phyloP scores from a whole-genome alignment of 2,329 filamentous ascomycete species.

The Dothistroma septosporum region DNA sequence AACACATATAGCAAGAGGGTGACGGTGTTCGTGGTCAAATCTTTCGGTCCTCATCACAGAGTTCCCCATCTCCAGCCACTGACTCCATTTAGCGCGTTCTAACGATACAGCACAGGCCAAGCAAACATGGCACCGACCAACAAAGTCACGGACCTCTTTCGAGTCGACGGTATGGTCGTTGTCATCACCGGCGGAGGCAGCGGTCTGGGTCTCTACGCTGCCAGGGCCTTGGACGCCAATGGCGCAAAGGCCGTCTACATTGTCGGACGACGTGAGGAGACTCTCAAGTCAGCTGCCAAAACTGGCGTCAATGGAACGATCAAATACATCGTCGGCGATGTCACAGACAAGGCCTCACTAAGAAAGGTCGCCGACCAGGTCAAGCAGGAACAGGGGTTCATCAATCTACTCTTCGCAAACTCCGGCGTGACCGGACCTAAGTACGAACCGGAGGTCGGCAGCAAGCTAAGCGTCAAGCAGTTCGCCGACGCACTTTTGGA shows the following conservation, averaged over 20 bases:
- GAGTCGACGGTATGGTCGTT: slow-evolving; percentile 50
- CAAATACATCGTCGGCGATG: slow-evolving; percentile 44
- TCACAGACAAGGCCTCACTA: slow-evolving; percentile 42
- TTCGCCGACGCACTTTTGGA: slow-evolving; percentile 22
- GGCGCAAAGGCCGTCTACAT: slow-evolving; percentile 53
- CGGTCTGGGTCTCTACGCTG: slow-evolving; percentile 47
- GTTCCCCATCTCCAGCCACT: no score
- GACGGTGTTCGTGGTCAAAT: no score
- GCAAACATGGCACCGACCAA: slow-evolving; percentile 13
- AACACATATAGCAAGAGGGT: no score
- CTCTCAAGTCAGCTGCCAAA: slow-evolving; percentile 44
- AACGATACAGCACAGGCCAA: not conserved
- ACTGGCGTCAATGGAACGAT: slow-evolving; percentile 38
- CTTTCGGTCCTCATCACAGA: no score
- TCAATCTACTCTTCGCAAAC: slow-evolving; percentile 38
- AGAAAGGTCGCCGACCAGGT: slow-evolving; percentile 39
- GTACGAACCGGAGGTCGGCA: slow-evolving; percentile 14
- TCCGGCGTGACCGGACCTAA: slow-evolving; percentile 29
- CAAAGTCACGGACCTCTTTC: slow-evolving; percentile 37
- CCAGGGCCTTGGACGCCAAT: slow-evolving; percentile 42
- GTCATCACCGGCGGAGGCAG: slow-evolving; percentile 54
- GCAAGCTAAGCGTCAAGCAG: slow-evolving; percentile 20
- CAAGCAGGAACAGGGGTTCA: slow-evolving; percentile 35
- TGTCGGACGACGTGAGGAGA: slow-evolving; percentile 47
- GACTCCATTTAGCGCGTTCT: not conserved